A percentile compares a stretch with the other conserved stretches of the same genome.
phyloP scores from a whole-genome alignment of 2,329 filamentous ascomycete species.

The Claviceps citrina region DNA sequence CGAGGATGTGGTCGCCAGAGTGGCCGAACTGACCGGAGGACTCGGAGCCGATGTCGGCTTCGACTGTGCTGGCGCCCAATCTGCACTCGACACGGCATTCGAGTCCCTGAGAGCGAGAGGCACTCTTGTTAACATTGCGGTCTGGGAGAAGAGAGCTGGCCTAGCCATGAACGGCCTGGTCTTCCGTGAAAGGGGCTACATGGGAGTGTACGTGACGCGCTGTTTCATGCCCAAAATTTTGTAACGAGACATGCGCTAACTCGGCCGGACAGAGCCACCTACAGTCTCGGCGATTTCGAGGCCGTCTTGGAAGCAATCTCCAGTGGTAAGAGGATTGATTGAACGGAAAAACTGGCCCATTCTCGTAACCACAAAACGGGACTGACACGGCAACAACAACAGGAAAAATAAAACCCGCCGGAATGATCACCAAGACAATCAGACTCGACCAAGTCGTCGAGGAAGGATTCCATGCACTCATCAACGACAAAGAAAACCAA shows the following conservation, averaged over 20 bases:
- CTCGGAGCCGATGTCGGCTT: slow-evolving; percentile 43
- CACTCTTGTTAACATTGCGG: slow-evolving; percentile 47
- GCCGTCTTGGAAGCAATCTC: slow-evolving; percentile 38
- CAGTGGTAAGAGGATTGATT: slow-evolving; percentile 4
- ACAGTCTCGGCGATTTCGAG: slow-evolving; percentile 30
- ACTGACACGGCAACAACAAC: slow-evolving; percentile 8
- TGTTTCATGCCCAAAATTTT: neutral
- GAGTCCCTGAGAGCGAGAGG: slow-evolving; percentile 35
- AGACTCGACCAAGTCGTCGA: slow-evolving; percentile 39
- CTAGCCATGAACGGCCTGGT: slow-evolving; percentile 11
- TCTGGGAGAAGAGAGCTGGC: slow-evolving; percentile 37
- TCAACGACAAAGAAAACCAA: slow-evolving; percentile 44
- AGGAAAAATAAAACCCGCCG: slow-evolving; percentile 34
- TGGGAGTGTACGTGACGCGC: slow-evolving; percentile 10
- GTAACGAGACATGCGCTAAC: slow-evolving; percentile 25
- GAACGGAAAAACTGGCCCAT: too few species aligned
- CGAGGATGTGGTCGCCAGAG: slow-evolving; percentile 31
- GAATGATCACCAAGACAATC: slow-evolving; percentile 48
- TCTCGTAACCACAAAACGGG: too few species aligned
- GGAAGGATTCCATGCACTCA: slow-evolving; percentile 39
- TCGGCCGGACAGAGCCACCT: slow-evolving; percentile 23
- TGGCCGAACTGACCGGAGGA: slow-evolving; percentile 30
- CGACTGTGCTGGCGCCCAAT: slow-evolving; percentile 46
- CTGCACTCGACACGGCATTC: slow-evolving; percentile 29
- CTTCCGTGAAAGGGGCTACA: slow-evolving; percentile 11